Base-by-base conservation (phyloP, 371 early-diverging fungal species). In the Rhizopus delemar region DNA sequence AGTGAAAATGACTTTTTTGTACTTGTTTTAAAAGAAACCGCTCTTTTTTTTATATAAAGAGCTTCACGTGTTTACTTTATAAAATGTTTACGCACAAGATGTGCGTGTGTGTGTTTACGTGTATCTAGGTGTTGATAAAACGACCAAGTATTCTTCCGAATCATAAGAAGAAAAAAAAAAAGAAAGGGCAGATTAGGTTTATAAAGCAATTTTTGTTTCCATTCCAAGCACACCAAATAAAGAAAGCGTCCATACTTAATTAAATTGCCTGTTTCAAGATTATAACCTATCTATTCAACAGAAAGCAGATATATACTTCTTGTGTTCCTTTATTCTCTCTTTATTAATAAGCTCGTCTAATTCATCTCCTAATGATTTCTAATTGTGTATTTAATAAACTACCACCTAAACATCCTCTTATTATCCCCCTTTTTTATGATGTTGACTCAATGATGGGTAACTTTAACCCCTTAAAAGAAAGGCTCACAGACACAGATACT, bases 401-500 rank as follows among this genome's bases (percentile, higher is more conserved):
- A 22, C 22, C 22, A 22, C 22, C 22, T 22, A 22, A 22, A 22
- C 22, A 22, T 22, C 22, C 22, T 22, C 22, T 22, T 22, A 22
- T 22, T 22, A 22, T 22, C 22, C 22, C 22, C 22, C 22, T 22
- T 22, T 22, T 22, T 22, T 22, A 22, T 22, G 22, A 22, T 22
- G 22, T 22, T 22, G 22, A 22, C 22, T 22, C 22, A 22, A 22
- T 22, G 22, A 22, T 22, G 22, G 22, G 22, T 22, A 22, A 22
- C 22, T 22, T 22, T 22, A 22, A 6, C 33, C 43, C 32, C 43
- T 36, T 13, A 31, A 41, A 22, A 22, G 22, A 22, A 22, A 22
- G 22, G 22, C 62, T 46, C 62, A 62, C 62, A 62, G 62, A 62
- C 62, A 15, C 43, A 56, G 55, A 56, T 46, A 56, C 51, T 62